These are phyloP conservation scores for Adenanthera pavonina DNA, from an alignment of 306 rosid species.

Conservation along the genomic window DNA sequence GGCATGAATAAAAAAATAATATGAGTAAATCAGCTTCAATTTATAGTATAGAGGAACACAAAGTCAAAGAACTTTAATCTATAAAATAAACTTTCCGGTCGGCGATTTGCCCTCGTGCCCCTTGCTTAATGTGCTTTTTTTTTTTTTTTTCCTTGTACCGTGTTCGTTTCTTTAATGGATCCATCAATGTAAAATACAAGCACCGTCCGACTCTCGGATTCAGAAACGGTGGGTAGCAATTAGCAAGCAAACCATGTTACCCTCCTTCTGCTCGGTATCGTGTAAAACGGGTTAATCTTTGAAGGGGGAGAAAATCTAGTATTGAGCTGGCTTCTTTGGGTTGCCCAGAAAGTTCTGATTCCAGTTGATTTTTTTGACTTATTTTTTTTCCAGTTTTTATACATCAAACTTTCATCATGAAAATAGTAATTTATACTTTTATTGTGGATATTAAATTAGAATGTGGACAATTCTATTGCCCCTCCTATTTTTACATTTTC, in stretches of 20 bases:
- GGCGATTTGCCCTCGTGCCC: slow-evolving; percentile 37
- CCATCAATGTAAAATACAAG: neutral
- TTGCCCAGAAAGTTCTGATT: no score
- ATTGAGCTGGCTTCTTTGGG: neutral
- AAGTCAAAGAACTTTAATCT: slow-evolving; percentile 51
- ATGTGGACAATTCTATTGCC: neutral
- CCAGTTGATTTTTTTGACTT: neutral
- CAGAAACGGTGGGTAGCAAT: neutral
- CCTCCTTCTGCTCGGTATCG: neutral
- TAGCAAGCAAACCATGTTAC: neutral
- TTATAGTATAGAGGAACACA: neutral
- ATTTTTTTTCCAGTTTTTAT: neutral
- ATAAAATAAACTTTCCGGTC: slow-evolving; percentile 23
- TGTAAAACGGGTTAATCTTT: neutral
- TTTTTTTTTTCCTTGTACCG: neutral
- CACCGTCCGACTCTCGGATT: neutral
- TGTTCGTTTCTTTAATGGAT: neutral
- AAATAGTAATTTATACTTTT: neutral
- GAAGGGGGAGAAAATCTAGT: no score
- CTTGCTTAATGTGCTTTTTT: neutral
- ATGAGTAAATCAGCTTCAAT: neutral
- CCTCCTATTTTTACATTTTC: neutral
- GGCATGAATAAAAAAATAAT: neutral
- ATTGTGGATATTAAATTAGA: neutral
- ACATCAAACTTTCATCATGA: neutral